A percentile compares a stretch with the other conserved stretches of the same genome.
Conservation (phyloP, 177 flowering plant genomes). For the Vitis hybrid region DNA sequence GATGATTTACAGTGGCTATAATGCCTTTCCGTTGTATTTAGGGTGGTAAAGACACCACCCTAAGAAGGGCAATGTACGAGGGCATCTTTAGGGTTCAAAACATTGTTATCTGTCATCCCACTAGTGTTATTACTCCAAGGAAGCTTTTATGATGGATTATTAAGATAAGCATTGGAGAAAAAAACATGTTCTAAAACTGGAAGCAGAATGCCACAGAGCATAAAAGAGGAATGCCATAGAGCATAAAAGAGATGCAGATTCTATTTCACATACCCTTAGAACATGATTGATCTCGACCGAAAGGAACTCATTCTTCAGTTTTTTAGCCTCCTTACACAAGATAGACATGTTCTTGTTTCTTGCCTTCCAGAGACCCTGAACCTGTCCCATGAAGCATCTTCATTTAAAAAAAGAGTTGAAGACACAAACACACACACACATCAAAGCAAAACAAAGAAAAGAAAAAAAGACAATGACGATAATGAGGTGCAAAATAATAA, state of each 20-base stretch:
- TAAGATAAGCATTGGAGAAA: not conserved
- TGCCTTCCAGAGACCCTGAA: slow-evolving; percentile 73
- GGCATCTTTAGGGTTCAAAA: too few species aligned
- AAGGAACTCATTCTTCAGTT: slow-evolving; percentile 51
- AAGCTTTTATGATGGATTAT: not conserved
- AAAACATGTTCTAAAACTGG: not conserved
- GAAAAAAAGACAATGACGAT: not conserved
- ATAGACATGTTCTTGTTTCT: slow-evolving; percentile 51
- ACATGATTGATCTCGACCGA: slow-evolving; percentile 73
- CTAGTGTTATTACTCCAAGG: not conserved
- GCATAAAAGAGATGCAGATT: not conserved
- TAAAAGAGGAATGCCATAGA: not conserved
- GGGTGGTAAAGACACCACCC: not conserved
- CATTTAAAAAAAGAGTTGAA: not conserved
- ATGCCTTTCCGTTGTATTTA: not conserved
- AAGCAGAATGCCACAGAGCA: not conserved
- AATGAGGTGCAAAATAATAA: too few species aligned
- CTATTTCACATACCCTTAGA: slow-evolving; percentile 51
- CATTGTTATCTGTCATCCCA: not conserved
- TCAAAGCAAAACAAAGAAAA: not conserved
- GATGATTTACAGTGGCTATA: not conserved
- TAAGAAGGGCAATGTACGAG: too few species aligned
- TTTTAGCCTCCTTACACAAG: slow-evolving; percentile 51
- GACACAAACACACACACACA: too few species aligned
- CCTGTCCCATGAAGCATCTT: slow-evolving; percentile 38